Base-by-base conservation (phyloP, 2,329 filamentous ascomycete genomes). In the Parascedosporium putredinis region DNA sequence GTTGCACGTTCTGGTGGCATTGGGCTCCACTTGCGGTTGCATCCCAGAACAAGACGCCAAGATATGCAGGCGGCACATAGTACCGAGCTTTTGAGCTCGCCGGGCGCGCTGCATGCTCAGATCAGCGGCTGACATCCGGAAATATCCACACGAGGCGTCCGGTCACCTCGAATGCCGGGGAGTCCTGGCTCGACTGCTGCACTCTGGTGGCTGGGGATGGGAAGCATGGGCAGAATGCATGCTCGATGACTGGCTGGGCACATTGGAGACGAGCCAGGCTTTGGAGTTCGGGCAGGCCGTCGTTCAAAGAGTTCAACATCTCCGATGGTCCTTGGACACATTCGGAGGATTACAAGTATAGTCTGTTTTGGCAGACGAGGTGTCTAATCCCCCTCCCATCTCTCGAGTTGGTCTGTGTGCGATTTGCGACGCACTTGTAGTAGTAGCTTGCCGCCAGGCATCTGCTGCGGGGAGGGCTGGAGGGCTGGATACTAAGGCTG, bases 51-150 rank as follows among this genome's bases (percentile, higher is more conserved):
- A 46, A 27, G 27, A 24, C 22, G 47, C 47, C 40, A 49, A 43
- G 23, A 43, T 29, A 29, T 50, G 47, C 47, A 50, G 36, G 47
- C 47, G 47, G 47, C 47, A 50, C 47, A 45, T 25, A 50, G 47
- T 50, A 40, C 47, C 47, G 47, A 44, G 34, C 38, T 12, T 24
- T 50, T 24, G 27, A 24, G 25, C 16, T 33, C 43, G 25, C 29
- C 29, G 47, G 23, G 20, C 18, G 31, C 29, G 22, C 23, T 23
- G 42, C 27, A 12, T 31, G 27, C 27, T 23, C 16, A 42, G 8
- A 42, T 42, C 38, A 10, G 38, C 38, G 38, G 38, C 38, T 42
- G 38, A 3, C 18, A 22, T 42, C 20, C 38, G 18, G 38, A 42
- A 42, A 42, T 42, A 42, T 42, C 38, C 12, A 16, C 38, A 42